Base-by-base conservation (phyloP, 1,284 basidiomycete genomes). In the Naganishia liquefaciens region DNA sequence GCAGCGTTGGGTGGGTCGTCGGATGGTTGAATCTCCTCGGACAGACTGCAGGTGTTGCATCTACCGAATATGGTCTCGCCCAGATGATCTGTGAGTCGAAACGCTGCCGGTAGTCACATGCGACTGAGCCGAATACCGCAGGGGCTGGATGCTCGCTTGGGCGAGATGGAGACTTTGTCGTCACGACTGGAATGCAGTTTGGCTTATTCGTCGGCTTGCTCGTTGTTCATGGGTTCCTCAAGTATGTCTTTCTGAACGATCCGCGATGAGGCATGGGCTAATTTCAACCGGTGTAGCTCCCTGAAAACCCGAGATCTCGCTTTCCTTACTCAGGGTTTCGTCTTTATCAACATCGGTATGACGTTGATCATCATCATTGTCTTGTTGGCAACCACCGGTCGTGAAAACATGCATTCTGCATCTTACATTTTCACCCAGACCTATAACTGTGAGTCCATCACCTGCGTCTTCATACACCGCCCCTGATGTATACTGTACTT, bases 21-120 rank as follows among this genome's bases (percentile, higher is more conserved):
- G 90, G 90, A 62, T 93, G 75, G 89, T 83, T 95, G 57, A 95
- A 94, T 76, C 85, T 92, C 51, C 85, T 94, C 13, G 91, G 90
- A 81, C 72, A 71, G 76, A 76, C 71, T n/a, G 72, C 69, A 28
- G 67, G 70, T 62, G 72, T 75, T 64, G 68, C 72, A 28, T 73
- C 69, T 25, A 93, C 91, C 2, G 93, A 94, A 77, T 95, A 90
- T 73, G 93, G 92, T 63, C 82, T 96, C 25, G 84, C 89, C 30
- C 85, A 86, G 74, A 94, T 95, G 93, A 93, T 95, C 68, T 88
- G 89, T 62, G 27, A 30, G 58, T 57, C 52, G 13, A 9, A 23
- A n/a, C 5, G 30, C 79, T 47, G 23, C 19, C 15, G 19, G 23
- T 33, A 21, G 5, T 11, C 9, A 44, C 43, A 44, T 44, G 23